phyloP scores from a whole-genome alignment of 140 eudicot genomes.

The Senecio squalidus region DNA sequence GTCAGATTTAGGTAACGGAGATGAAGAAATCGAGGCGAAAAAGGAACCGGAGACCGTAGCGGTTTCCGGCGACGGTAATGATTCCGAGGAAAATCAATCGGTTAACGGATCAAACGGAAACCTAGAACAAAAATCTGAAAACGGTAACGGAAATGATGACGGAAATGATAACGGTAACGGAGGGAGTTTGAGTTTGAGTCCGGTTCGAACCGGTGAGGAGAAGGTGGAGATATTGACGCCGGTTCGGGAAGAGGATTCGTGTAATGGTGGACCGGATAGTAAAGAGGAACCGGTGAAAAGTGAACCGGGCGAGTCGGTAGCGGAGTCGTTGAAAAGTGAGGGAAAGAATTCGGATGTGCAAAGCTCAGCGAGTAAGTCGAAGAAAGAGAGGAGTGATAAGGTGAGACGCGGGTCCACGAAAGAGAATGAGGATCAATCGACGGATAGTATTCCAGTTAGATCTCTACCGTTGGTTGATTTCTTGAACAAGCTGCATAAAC shows the following conservation, averaged over 20 bases:
- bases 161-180: too few relatives aligned
- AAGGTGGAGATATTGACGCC: slow-evolving; percentile 28
- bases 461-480: slow-evolving; percentile 46
- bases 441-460: slow-evolving; percentile 29
- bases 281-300: slow-evolving; percentile 19
- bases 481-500: slow-evolving; percentile 31
- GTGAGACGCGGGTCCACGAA: slow-evolving; percentile 25
- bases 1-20: slow-evolving; percentile 23
- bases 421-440: slow-evolving; percentile 31
- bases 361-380: slow-evolving; percentile 48
- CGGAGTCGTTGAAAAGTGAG: slow-evolving; percentile 41
- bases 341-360: slow-evolving; percentile 49
- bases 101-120: slow-evolving; percentile 36
- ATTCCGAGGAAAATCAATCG: slow-evolving; percentile 29
- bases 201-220: slow-evolving; percentile 22
- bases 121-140: slow-evolving; percentile 16
- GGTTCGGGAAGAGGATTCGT: slow-evolving; percentile 26
- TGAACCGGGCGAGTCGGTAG: slow-evolving; percentile 35
- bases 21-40: slow-evolving; percentile 26
- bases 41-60: slow-evolving; percentile 16
- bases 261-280: too few relatives aligned
- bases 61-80: slow-evolving; percentile 13
- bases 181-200: too few relatives aligned
- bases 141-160: slow-evolving; percentile 16
- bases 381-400: slow-evolving; percentile 24